Evolutionary conservation across 805 yeast species (phyloP), one percentile per base, ranked within the genome.

Genomic region (Wickerhamomyces alni): DNA sequence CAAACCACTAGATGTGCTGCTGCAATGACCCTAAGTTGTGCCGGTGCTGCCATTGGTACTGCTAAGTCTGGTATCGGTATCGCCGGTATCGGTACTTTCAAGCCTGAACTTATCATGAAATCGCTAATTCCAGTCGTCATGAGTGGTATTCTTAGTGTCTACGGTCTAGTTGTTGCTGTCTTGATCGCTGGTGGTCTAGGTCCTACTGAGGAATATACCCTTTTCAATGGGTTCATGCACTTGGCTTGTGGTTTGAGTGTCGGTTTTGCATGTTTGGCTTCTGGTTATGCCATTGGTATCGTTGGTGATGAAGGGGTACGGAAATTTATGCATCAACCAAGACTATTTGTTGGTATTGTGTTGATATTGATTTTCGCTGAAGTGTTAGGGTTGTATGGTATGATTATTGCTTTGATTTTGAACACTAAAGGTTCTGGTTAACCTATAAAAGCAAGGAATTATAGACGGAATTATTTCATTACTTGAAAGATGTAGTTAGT

Each of bases 1-100:
- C 41, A 42, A 21, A 18, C 27, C 29, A 29, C 15, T 32, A 65
- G 75, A 35, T 89, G 98, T 66, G 87, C 93, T 7, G 82, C 87
- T 35, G 95, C 96, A 37, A 86, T 87, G 86, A 75, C 87, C 18
- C 69, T 91, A 43, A 82, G 94, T 42, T 87, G 96, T 58, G 82
- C 91, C n/a, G 99, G 99, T 46, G 98, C 99, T 5, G 98, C 98
- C 45, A 82, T 88, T 51, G 99, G 99, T 42, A 91, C 98, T 3
- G 98, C 98, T 46, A 93, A 93, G 65, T 85, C 96, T 33, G 99
- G 99, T 43, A 82, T 93, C 47, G 99, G 99, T 74, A 93, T 93
- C 54, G 70, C 97, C 25, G 99, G 98, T 72, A 88, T 93, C 50
- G 97, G 98, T 71, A 84, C 96, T 35, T 93, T 91, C 69, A 85